A percentile compares a stretch with the other conserved stretches of the same genome.
Evolutionary conservation across 1,284 basidiomycete species (phyloP).

Genomic region (Trichosporon faecale): DNA sequence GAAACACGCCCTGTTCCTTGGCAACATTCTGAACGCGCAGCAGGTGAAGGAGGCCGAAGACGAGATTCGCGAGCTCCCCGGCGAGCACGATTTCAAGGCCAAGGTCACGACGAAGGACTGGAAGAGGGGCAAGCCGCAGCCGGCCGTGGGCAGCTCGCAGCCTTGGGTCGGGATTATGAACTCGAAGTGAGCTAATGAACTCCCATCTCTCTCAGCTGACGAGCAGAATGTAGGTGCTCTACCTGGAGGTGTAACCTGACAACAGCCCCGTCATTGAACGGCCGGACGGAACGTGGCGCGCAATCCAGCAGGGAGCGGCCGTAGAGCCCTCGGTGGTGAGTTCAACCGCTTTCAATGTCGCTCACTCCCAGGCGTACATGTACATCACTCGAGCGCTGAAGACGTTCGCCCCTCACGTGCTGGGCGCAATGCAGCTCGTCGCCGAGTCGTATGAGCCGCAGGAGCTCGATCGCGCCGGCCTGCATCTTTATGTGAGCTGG

Average conservation of each 20-base stretch:
- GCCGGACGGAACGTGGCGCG: conserved; percentile 71
- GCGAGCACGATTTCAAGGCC: conserved; percentile 14
- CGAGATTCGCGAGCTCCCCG: conserved; percentile 47
- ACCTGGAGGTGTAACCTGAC: conserved; percentile 22
- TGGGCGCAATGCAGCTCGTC: conserved; percentile 77
- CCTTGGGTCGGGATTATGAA: conserved; percentile 91
- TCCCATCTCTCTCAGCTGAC: background rate
- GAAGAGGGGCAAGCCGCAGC: conserved; percentile 19
- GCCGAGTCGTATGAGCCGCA: conserved; percentile 63
- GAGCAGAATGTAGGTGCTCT: conserved; percentile 11
- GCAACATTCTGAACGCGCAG: conserved; percentile 58
- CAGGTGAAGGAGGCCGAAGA: conserved; percentile 52
- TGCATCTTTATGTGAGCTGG: conserved; percentile 62
- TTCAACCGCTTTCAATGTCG: background rate
- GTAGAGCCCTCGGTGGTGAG: conserved; percentile 62
- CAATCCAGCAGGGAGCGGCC: conserved; percentile 68
- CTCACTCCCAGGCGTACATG: conserved; percentile 59
- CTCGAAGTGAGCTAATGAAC: conserved; percentile 60
- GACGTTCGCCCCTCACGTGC: conserved; percentile 67
- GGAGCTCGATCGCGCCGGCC: conserved; percentile 68
- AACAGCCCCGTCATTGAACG: conserved; percentile 73
- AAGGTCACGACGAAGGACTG: conserved; percentile 8
- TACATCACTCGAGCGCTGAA: conserved; percentile 78
- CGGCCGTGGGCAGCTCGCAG: conserved; percentile 65
- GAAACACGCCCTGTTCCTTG: conserved; percentile 75